Conservation (phyloP, 305 asterid species). For the Fraxinus sp. region DNA sequence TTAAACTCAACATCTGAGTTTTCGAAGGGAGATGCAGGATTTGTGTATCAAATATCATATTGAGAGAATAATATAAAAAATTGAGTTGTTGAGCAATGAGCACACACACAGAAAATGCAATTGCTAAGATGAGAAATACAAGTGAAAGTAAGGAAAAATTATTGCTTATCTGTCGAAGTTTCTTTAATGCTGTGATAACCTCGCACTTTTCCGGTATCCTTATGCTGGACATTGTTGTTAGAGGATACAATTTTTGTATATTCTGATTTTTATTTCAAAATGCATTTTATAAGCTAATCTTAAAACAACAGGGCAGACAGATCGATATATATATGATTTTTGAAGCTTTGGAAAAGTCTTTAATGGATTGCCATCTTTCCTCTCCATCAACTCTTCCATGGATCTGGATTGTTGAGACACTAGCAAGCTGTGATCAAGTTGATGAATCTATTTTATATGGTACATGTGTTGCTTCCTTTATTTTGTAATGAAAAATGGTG, state of each 20-base stretch:
- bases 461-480: slow-evolving; percentile 19
- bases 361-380: slow-evolving; percentile 45
- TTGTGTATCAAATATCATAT: background rate
- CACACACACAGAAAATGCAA: background rate
- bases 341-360: slow-evolving; percentile 34
- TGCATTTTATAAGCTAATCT: slow-evolving; percentile 22
- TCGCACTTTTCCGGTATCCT: background rate
- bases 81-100: background rate
- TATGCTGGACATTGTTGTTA: slow-evolving; percentile 8
- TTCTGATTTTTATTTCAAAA: slow-evolving; percentile 16
- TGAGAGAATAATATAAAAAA: background rate
- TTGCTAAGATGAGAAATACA: background rate
- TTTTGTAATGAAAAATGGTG: slow-evolving; percentile 16
- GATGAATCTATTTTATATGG: slow-evolving; percentile 48
- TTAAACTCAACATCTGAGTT: background rate
- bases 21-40: background rate
- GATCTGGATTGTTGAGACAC: slow-evolving; percentile 49
- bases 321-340: slow-evolving; percentile 12
- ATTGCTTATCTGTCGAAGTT: background rate
- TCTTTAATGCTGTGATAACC: background rate
- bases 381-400: slow-evolving; percentile 43
- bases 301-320: slow-evolving; percentile 11
- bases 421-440: slow-evolving; percentile 44
- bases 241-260: background rate
- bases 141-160: background rate